Conservation (phyloP, 768 basidiomycete genomes). For the Hypholoma fasciculare region DNA sequence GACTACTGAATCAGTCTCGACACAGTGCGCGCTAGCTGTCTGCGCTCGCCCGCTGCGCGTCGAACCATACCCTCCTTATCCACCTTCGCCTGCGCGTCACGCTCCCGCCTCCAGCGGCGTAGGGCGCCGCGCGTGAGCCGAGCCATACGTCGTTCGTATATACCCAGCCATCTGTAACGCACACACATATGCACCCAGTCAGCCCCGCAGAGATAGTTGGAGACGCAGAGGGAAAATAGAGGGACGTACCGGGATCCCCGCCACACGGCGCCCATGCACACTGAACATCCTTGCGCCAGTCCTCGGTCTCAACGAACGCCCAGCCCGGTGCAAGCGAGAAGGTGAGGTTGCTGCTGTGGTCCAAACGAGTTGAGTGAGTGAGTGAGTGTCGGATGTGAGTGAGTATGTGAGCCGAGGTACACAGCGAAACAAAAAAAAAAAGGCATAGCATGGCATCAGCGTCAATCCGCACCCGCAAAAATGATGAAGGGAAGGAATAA, state of each 20-base stretch:
- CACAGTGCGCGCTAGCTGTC: slow-evolving; percentile 7
- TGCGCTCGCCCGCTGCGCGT: slow-evolving; percentile 18
- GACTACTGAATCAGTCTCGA: neutral
- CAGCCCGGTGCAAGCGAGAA: slow-evolving; percentile 77
- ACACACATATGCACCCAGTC: too few relatives aligned
- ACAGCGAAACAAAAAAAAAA: neutral
- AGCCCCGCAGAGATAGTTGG: too few relatives aligned
- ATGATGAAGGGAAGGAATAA: neutral
- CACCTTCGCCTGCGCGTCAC: slow-evolving; percentile 72
- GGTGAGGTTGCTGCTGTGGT: slow-evolving; percentile 71
- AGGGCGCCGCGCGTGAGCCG: slow-evolving; percentile 41
- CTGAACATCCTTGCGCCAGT: slow-evolving; percentile 69
- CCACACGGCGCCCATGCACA: slow-evolving; percentile 54
- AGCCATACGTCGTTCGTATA: slow-evolving; percentile 81
- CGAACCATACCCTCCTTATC: slow-evolving; percentile 68
- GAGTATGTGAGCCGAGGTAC: too few relatives aligned
- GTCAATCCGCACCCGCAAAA: neutral
- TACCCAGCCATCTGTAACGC: slow-evolving; percentile 77
- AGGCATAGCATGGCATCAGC: neutral
- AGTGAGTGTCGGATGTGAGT: neutral
- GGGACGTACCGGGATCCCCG: slow-evolving; percentile 29
- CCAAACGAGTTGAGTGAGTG: neutral
- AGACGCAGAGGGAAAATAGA: too few relatives aligned
- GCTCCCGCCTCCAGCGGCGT: slow-evolving; percentile 43
- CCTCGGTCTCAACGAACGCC: slow-evolving; percentile 74